These are phyloP conservation scores for Hypoxylon fuscum DNA, from an alignment of 495 filamentous ascomycete species.

Conservation along the genomic window DNA sequence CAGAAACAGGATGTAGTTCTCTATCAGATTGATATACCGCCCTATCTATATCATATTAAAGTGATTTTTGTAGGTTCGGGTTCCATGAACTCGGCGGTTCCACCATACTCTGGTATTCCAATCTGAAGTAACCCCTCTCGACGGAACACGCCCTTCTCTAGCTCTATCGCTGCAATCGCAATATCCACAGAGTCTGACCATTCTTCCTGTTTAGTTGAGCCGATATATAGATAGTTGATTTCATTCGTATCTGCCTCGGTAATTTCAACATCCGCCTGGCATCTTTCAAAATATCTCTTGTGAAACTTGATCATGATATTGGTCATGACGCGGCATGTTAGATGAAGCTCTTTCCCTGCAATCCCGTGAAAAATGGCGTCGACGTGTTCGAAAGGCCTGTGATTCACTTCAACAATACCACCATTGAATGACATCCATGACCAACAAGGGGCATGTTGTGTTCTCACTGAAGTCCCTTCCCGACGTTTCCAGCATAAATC, in stretches of 20 bases:
- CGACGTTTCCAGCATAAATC: neutral
- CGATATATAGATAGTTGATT: slow-evolving; percentile 3
- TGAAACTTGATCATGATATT: too few relatives aligned
- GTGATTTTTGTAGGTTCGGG: neutral
- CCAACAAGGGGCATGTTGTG: slow-evolving; percentile 1
- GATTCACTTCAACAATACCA: neutral
- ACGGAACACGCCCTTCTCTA: neutral
- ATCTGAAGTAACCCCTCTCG: slow-evolving; percentile 2
- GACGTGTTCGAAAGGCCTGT: neutral
- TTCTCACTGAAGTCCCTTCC: neutral
- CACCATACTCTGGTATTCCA: neutral
- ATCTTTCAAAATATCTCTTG: too few relatives aligned
- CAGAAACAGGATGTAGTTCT: too few relatives aligned
- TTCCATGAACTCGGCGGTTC: neutral
- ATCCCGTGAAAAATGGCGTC: neutral
- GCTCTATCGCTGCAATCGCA: neutral
- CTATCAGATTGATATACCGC: too few relatives aligned
- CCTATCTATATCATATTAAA: neutral
- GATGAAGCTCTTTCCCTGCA: neutral
- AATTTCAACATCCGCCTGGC: neutral
- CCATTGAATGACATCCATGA: slow-evolving; percentile 9
- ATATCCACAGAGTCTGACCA: neutral
- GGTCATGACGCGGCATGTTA: slow-evolving; percentile 8
- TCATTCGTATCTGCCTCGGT: too few relatives aligned
- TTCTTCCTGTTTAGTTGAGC: neutral